Percentiles rank a stretch among this genome's conserved stretches.
Evolutionary conservation across 352 stramenopile species (phyloP).

Genomic region (Globisporangium rhizosaccharum): DNA sequence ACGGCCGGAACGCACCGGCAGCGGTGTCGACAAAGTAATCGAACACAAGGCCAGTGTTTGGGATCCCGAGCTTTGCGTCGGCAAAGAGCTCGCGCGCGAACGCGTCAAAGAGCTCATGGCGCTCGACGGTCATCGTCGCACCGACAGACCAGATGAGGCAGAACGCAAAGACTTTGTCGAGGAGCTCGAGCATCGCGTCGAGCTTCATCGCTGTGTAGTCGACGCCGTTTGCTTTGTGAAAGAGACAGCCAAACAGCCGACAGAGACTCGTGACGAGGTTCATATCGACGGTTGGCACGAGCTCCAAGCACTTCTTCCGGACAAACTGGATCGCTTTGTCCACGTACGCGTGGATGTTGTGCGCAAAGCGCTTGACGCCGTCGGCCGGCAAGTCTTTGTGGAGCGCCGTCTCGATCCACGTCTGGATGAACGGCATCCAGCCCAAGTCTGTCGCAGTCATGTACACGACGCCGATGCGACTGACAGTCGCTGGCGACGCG

Average conservation of each 20-base stretch:
- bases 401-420: conserved; percentile 77
- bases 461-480: conserved; percentile 71
- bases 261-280: conserved; percentile 85
- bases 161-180: conserved; percentile 87
- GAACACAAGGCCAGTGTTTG: conserved; percentile 62
- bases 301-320: conserved; percentile 69
- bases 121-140: conserved; percentile 75
- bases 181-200: conserved; percentile 41
- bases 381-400: conserved; percentile 33
- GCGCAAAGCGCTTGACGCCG: conserved; percentile 30
- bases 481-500: conserved; percentile 88
- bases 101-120: conserved; percentile 70
- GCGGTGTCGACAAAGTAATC: conserved; percentile 84
- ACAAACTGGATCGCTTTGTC: conserved; percentile 76
- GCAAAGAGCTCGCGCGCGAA: conserved; percentile 64
- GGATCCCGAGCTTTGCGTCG: conserved; percentile 48
- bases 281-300: conserved; percentile 87
- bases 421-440: conserved; percentile 89
- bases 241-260: conserved; percentile 79
- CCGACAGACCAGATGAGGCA: conserved; percentile 89
- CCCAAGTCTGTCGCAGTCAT: conserved; percentile 84
- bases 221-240: conserved; percentile 40
- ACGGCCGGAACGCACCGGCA: conserved; percentile 38
- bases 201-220: conserved; percentile 24
- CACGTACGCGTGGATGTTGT: conserved; percentile 57